Evolutionary conservation across 2,329 filamentous ascomycete species (phyloP).

Genomic region (Bipolaris bicolor): DNA sequence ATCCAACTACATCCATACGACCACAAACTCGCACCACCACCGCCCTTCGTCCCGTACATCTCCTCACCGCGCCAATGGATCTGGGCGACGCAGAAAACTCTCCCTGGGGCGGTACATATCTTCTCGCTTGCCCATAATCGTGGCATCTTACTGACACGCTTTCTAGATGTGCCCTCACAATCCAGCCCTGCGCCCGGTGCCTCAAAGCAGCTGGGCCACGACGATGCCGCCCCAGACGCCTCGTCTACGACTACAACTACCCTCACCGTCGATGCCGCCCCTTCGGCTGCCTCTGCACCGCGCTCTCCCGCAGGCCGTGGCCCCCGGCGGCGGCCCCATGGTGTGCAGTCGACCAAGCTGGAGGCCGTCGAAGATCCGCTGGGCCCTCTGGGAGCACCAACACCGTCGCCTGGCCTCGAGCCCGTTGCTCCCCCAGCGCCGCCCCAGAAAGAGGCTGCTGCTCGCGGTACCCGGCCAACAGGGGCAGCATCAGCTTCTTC

Average conservation of each 20-base stretch:
- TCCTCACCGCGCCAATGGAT: conserved; percentile 44
- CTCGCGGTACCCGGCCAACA: conserved; percentile 54
- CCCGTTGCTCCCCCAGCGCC: conserved; percentile 74
- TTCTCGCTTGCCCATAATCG: not conserved
- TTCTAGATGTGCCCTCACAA: conserved; percentile 55
- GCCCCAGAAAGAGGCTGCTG: conserved; percentile 67
- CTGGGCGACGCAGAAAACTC: conserved; percentile 52
- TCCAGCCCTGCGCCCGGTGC: conserved; percentile 51
- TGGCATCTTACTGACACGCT: conserved; percentile 22
- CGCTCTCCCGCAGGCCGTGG: conserved; percentile 58
- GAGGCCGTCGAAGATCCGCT: conserved; percentile 78
- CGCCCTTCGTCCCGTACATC: conserved; percentile 18
- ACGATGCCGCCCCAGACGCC: conserved; percentile 42
- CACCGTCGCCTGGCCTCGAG: conserved; percentile 57
- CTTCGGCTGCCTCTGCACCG: conserved; percentile 50
- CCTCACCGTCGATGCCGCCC: conserved; percentile 35
- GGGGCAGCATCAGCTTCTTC: conserved; percentile 62
- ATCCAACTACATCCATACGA: not conserved
- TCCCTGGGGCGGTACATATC: conserved; percentile 50
- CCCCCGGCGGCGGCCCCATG: conserved; percentile 64
- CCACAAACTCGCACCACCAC: conserved; percentile 9
- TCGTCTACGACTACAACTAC: conserved; percentile 24
- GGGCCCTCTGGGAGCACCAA: conserved; percentile 75
- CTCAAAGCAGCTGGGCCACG: conserved; percentile 47
- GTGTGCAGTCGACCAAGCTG: conserved; percentile 77